Evolutionary conservation across 306 rosid species (phyloP).

Genomic region (Citrullus colocynthis): DNA sequence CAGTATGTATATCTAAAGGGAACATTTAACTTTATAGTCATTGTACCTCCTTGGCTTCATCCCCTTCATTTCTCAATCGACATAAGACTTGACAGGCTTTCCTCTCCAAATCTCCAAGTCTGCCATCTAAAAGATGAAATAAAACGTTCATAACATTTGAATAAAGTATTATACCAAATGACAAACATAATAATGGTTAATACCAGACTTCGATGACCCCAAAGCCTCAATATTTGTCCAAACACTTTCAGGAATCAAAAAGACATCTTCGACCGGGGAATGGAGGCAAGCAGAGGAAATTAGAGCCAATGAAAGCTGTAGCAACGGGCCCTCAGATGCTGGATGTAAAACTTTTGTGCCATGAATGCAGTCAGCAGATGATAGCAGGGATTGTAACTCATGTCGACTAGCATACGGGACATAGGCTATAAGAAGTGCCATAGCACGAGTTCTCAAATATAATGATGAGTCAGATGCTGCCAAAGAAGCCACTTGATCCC

Average conservation of each 20-base stretch:
- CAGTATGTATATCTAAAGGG: not conserved
- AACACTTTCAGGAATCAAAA: constrained; percentile 61
- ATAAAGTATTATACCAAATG: not conserved
- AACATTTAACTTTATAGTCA: not conserved
- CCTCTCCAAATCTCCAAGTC: constrained; percentile 67
- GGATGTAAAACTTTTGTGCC: constrained; percentile 39
- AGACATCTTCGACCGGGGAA: constrained; percentile 65
- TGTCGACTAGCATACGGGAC: constrained; percentile 63
- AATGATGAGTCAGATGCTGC: constrained; percentile 59
- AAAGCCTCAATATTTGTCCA: constrained; percentile 65
- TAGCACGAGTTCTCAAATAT: constrained; percentile 49
- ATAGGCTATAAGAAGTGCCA: constrained; percentile 63
- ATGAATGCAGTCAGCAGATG: constrained; percentile 55
- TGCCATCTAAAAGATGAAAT: constrained; percentile 35
- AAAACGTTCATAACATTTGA: not conserved
- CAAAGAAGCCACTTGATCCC: constrained; percentile 70
- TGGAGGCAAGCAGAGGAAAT: constrained; percentile 71
- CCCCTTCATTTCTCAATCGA: constrained; percentile 63
- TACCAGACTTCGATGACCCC: constrained; percentile 57
- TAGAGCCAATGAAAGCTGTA: constrained; percentile 69
- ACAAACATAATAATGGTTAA: constrained; percentile 9
- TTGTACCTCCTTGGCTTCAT: constrained; percentile 67
- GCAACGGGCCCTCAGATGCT: constrained; percentile 50
- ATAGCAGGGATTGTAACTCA: constrained; percentile 63
- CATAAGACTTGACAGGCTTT: constrained; percentile 64